Conservation (phyloP, 2,329 filamentous ascomycete genomes). For the Sporothrix pallida region DNA sequence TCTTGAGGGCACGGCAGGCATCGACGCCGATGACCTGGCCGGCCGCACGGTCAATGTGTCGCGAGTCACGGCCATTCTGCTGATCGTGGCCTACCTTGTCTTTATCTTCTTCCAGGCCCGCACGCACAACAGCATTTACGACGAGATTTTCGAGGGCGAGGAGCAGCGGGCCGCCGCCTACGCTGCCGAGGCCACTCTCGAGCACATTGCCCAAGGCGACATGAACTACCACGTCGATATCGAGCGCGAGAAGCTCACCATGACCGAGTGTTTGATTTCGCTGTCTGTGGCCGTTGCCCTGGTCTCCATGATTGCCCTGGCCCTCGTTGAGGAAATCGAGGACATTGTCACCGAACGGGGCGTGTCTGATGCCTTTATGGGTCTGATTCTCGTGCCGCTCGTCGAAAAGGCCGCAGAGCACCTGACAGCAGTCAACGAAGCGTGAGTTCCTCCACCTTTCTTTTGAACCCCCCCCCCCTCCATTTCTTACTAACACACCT, state of each 20-base stretch:
- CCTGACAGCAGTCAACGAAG: constrained; percentile 82
- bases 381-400: constrained; percentile 78
- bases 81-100: constrained; percentile 70
- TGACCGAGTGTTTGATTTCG: constrained; percentile 73
- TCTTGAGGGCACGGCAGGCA: constrained; percentile 42
- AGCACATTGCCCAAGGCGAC: constrained; percentile 26
- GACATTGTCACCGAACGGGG: constrained; percentile 55
- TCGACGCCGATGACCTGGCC: constrained; percentile 51
- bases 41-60: constrained; percentile 68
- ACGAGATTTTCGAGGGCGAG: constrained; percentile 73
- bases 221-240: constrained; percentile 57
- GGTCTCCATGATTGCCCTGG: constrained; percentile 75
- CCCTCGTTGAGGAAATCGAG: constrained; percentile 74
- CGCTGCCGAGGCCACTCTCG: constrained; percentile 5
- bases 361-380: constrained; percentile 62
- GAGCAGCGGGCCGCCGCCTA: constrained; percentile 63
- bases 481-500: background rate
- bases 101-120: constrained; percentile 76
- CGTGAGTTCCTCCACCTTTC: constrained; percentile 43
- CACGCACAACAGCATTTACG: constrained; percentile 78
- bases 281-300: constrained; percentile 68
- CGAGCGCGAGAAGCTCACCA: constrained; percentile 70
- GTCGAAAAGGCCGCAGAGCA: constrained; percentile 90
- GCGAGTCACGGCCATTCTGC: constrained; percentile 71
- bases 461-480: background rate